A percentile compares a stretch with the other conserved stretches of the same genome.
Conservation (phyloP, 2,329 filamentous ascomycete genomes). For the Nannizzia gypsea region DNA sequence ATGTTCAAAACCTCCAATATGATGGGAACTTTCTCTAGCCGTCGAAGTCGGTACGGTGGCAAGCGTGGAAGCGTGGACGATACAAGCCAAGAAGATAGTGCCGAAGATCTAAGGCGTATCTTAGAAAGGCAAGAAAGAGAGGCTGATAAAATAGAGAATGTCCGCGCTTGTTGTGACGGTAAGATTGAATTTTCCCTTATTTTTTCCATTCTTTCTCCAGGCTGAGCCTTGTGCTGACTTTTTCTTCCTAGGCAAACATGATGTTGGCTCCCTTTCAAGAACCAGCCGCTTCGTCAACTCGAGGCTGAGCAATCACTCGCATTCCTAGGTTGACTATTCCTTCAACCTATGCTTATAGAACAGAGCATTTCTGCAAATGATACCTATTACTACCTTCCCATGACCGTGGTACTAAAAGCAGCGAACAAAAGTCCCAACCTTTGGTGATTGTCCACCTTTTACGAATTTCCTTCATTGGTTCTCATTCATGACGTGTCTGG, state of each 20-base stretch:
- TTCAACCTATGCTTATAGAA: background rate
- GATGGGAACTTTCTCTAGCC: conserved; percentile 40
- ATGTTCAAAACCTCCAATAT: conserved; percentile 38
- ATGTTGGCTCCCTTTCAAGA: conserved; percentile 43
- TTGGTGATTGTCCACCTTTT: background rate
- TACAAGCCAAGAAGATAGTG: conserved; percentile 51
- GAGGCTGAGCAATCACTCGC: conserved; percentile 17
- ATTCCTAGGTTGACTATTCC: background rate
- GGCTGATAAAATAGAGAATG: conserved; percentile 76
- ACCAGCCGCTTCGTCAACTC: conserved; percentile 31
- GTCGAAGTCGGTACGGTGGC: conserved; percentile 31
- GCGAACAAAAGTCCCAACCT: background rate
- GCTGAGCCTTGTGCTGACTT: conserved; percentile 13
- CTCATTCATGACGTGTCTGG: conserved; percentile 1
- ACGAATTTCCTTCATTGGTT: conserved; percentile 6
- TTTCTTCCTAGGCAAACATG: conserved; percentile 53
- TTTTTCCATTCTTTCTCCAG: background rate
- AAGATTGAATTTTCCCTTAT: conserved; percentile 39
- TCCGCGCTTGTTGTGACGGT: conserved; percentile 96
- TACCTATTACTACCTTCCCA: background rate
- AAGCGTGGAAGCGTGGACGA: conserved; percentile 31
- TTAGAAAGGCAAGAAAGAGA: conserved; percentile 58
- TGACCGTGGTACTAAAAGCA: background rate
- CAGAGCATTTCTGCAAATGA: background rate
- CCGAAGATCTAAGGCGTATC: conserved; percentile 68